Evolutionary conservation across 371 early-diverging fungal genomes (phyloP), one percentile per base, ranked within the genome.

Genomic region (Syncephalis plumigaleata): DNA sequence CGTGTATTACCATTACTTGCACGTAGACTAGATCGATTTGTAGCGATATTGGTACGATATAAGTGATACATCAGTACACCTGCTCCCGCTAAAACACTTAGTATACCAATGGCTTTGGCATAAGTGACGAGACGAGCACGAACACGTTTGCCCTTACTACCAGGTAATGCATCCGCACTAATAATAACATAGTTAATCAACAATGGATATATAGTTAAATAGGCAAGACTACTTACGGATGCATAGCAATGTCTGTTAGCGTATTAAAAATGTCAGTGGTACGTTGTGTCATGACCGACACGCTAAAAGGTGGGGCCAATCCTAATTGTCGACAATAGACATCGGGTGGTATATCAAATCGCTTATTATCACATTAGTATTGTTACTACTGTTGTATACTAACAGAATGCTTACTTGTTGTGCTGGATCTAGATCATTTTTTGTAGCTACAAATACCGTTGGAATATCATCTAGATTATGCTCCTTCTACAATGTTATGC

Each of bases 361-460:
- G 63, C 60, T 86, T 70, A 26, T 9, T 31, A 47, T 22, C 26
- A 13, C 25, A 17, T 25, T 9, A 15, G 15, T 37, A 26, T 23
- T 2, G 23, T 9, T 13, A 25, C 20, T 21, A 17, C 15, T 15
- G 8, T 45, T 17, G 15, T 21, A 39, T 37, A 37, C 11, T 21
- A 36, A 48, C 36, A 21, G 7, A 18, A 38, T 22, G 9, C 57
- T 39, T 18, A 74, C 67, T 57, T 81, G 83, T 26, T 81, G 81
- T 1, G 92, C 94, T 16, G 83, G 59, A 55, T 92, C 93, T 23
- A 80, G 62, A 54, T 96, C 97, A 50, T 86, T 81, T 58, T 94
- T 92, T 11, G 92, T 90, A 0, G 92, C 91, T 21, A 94, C 86
- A 61, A 91, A 84, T 2, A 94, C 79, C 22, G 75, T 72, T 0